These are phyloP conservation scores for Bathelium albidoporum DNA, from an alignment of 495 filamentous ascomycete genomes.

Conservation along the genomic window DNA sequence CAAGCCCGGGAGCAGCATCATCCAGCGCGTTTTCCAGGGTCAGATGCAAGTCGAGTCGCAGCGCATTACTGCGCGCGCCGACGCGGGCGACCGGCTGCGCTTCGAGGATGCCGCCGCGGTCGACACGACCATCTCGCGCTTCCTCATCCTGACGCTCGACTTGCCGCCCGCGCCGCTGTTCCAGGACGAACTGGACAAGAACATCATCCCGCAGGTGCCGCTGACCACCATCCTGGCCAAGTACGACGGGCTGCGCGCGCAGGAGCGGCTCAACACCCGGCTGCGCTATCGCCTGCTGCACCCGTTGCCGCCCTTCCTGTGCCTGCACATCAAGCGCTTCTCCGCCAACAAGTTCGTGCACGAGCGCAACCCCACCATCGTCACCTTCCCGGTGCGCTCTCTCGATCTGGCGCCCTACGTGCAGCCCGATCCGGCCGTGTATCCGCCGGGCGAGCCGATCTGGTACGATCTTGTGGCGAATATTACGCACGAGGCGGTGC, in stretches of 20 bases:
- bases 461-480: conserved; percentile 96
- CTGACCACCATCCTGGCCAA: conserved; percentile 83
- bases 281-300: conserved; percentile 84
- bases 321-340: conserved; percentile 97
- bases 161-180: conserved; percentile 91
- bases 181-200: conserved; percentile 78
- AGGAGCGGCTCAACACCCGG: conserved; percentile 77
- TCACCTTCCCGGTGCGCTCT: conserved; percentile 76
- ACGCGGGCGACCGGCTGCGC: conserved; percentile 75
- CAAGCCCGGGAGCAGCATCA: conserved; percentile 67
- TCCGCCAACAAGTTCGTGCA: conserved; percentile 85
- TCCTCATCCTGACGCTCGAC: conserved; percentile 85
- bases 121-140: conserved; percentile 62
- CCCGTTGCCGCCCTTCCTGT: conserved; percentile 80
- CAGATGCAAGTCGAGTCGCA: conserved; percentile 86
- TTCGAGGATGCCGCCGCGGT: conserved; percentile 91
- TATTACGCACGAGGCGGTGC: conserved; percentile 83
- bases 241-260: conserved; percentile 81
- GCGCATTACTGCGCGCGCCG: conserved; percentile 83
- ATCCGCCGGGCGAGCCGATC: conserved; percentile 68
- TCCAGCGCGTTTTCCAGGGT: conserved; percentile 90
- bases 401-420: conserved; percentile 87
- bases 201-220: conserved; percentile 93
- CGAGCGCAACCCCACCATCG: conserved; percentile 95
- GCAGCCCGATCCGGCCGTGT: conserved; percentile 54